Evolutionary conservation across 83 land plant genomes (phyloP).

Genomic region (Picea engelmannii): DNA sequence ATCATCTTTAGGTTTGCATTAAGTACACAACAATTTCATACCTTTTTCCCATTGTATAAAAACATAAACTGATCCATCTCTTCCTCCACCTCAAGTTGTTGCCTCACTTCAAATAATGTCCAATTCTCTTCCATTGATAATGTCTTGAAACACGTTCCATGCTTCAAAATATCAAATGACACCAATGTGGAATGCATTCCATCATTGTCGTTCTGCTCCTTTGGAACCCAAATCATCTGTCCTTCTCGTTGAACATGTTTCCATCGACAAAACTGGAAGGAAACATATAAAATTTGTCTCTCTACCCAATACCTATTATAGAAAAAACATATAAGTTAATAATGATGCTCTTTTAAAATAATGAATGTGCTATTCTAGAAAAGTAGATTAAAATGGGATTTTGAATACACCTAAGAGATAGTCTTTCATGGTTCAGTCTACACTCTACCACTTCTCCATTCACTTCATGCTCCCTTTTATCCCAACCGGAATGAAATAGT

Average conservation of each 20-base stretch:
- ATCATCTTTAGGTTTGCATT: no score
- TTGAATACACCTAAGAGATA: neutral
- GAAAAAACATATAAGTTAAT: neutral
- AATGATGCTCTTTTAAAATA: neutral
- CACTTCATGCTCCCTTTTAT: neutral
- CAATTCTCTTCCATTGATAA: constrained; percentile 1
- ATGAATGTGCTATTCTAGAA: neutral
- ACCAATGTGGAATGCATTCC: neutral
- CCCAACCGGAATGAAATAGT: neutral
- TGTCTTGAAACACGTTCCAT: neutral
- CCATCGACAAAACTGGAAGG: neutral
- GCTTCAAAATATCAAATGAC: neutral
- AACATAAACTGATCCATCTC: no score
- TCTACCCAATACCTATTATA: neutral
- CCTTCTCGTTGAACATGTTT: neutral
- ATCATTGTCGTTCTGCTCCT: neutral
- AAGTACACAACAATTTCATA: no score
- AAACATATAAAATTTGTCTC: neutral
- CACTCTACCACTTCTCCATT: neutral
- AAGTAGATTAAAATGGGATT: neutral
- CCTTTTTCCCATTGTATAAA: no score
- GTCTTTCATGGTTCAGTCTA: neutral
- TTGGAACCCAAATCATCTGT: neutral
- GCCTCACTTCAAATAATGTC: neutral
- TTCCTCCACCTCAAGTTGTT: no score